Evolutionary conservation across 1,284 basidiomycete genomes (phyloP), one percentile per base, ranked within the genome.

Genomic region (Boletus sp.): DNA sequence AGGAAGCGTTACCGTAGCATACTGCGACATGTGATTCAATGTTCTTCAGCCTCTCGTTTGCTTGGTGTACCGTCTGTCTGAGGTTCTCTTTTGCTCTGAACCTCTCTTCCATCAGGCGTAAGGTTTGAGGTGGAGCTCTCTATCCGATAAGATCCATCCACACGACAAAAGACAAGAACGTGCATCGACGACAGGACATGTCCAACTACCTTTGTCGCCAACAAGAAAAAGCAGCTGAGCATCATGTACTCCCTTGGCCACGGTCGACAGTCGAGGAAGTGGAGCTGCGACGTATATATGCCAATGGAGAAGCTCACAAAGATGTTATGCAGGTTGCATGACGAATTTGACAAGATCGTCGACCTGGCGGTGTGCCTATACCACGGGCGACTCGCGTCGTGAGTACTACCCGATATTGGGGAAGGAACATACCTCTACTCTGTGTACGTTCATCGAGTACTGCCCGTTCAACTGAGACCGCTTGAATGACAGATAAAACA

Each of bases 171-270:
- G n/a, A n/a, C n/a, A n/a, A n/a, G n/a, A n/a, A n/a, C n/a, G n/a
- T 26, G 25, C 94, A 97, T 94, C 68, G 95, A 95, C 0, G 91
- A 91, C 10, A 97, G 72, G 20, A 97, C 94, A 66, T 97, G 97
- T 17, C 94, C 94, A 1, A 98, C 92, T 41, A 97, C 85, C n/a
- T 41, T 90, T 77, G 0, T 93, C 92, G 60, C 91, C 62, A n/a
- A n/a, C n/a, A n/a, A n/a, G n/a, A n/a, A n/a, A n/a, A n/a, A n/a
- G n/a, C n/a, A n/a, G 8, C 88, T 91, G 61, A 94, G 71, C 5
- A 82, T 76, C 64, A 95, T 91, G 66, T 91, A 93, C 44, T 92
- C 94, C 96, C n/a, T n/a, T n/a, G n/a, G n/a, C n/a, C n/a, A n/a
- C n/a, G n/a, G n/a, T n/a, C n/a, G n/a, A n/a, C n/a, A n/a, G n/a